These are phyloP conservation scores for Tieghemostelium lacteum DNA, from an alignment of 78 protist genomes.

Conservation along the genomic window DNA sequence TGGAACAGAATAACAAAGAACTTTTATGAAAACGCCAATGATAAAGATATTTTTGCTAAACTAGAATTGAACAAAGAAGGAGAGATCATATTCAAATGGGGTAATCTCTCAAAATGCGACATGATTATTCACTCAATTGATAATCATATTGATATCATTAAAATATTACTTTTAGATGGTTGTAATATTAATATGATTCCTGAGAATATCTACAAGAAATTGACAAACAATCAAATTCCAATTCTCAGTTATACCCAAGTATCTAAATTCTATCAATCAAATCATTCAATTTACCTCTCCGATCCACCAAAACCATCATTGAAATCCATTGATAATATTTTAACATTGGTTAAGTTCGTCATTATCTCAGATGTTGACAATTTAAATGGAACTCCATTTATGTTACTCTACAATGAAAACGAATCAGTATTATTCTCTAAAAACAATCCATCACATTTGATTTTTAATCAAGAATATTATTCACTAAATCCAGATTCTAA, in stretches of 20 bases:
- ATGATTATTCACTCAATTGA: neutral
- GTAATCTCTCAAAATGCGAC: no score
- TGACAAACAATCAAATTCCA: neutral
- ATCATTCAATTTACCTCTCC: neutral
- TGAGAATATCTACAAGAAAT: neutral
- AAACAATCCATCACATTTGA: neutral
- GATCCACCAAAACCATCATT: conserved; percentile 28
- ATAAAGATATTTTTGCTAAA: neutral
- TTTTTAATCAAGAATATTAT: neutral
- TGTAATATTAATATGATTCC: neutral
- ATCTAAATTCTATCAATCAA: neutral
- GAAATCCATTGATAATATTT: neutral
- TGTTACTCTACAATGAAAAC: neutral
- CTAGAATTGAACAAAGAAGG: neutral
- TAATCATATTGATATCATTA: neutral
- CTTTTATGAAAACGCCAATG: neutral
- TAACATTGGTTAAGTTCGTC: neutral
- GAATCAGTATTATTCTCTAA: neutral
- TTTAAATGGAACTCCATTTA: conserved; percentile 30
- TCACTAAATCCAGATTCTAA: neutral
- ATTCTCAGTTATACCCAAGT: neutral
- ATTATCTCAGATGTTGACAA: neutral
- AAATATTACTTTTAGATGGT: neutral
- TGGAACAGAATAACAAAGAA: conserved; percentile 14
- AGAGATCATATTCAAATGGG: neutral